Base-by-base conservation (phyloP, 139 green algal genomes). In the Auxenochlorella pyrenoidosa region DNA sequence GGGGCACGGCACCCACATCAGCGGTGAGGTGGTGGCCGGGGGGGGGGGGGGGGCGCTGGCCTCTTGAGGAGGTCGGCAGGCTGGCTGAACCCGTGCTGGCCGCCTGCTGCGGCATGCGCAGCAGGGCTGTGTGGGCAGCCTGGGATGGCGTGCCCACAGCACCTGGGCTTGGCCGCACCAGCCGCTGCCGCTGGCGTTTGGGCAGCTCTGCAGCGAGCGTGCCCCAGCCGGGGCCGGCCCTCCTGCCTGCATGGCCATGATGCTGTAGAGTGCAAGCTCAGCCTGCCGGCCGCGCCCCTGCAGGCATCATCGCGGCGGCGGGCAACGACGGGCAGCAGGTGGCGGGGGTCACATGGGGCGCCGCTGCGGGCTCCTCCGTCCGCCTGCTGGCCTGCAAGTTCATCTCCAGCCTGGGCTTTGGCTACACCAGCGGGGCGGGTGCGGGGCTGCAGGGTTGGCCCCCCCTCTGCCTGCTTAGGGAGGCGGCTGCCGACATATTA, bases 371-470 rank as follows among this genome's bases (percentile, higher is more conserved):
- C 78, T 83, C 78, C n/a, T 34, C 24, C n/a, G 71, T 88, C 44
- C 32, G 71, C 47, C 44, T 88, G n/a, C 79, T 89, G 38, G n/a
- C 58, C 38, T 89, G 85, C 73, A 89, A 89, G 40, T 86, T 89
- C 79, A 70, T 88, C 44, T 76, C 32, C 8, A 58, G 70, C 54
- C 54, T 72, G 59, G 86, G 86, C 32, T 79, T 44, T 58, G 86
- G 86, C 34, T 71, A 36, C 41, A 83, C 77, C 59, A 75, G 41
- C 76, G 63, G 40, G 13, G 86, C 70, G 18, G 70, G 70, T 47
- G 34, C 21, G 70, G 54, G 10, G 47, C 47, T 54, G 8, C 47
- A 6, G 47, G 10, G 10, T 10, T 54, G 6, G 47, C 47, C 6
- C 47, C 8, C 47, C 47, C 47, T 54, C 47, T 54, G 47, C 47